Evolutionary conservation across 176 grass and related monocot species (phyloP), one percentile per base, ranked within the genome.

Genomic region (Eragrostis curvula): DNA sequence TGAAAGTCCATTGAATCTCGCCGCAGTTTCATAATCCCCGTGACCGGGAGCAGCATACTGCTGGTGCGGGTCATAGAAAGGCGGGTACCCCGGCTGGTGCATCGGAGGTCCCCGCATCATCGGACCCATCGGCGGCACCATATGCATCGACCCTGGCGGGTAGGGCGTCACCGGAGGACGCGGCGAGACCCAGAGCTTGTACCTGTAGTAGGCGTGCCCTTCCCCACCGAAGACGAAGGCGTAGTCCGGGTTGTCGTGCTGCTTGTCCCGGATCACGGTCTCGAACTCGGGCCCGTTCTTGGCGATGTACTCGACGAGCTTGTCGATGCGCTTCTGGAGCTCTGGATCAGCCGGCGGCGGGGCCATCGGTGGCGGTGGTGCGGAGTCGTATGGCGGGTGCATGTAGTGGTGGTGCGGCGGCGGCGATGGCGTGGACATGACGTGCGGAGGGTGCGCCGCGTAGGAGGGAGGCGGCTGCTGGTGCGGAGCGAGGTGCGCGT

Each of bases 171-270:
- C 27, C 55, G 88, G 76, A 5, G 81, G 84, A 9, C 92, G 80
- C 21, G 87, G 75, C 7, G 83, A 56, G 65, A 82, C 28, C 87
- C 80, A 96, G 45, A 99, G 85, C 88, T 88, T 96, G 77, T 96
- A 99, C 81, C 89, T 91, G 84, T 99, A 99, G 87, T 99, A 99
- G 39, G 81, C 87, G 53, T 99, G 92, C 5, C 96, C 96, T 5
- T 99, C 96, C 15, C 96, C 96, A n/a, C 96, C 96, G 79, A 99
- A 99, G 82, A 99, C 80, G 81, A 99, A 99, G 69, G 90, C 86
- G 77, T 99, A 99, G 65, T 90, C 91, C 39, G 93, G 96, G 64
- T 96, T 99, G 74, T 96, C 93, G 68, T 93, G 93, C 79, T 99
- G 93, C 88, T 99, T 99, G 62, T 99, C 96, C 60, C 96, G 91